phyloP scores from a whole-genome alignment of 2,329 filamentous ascomycete species.

The Calonectria naviculata region DNA sequence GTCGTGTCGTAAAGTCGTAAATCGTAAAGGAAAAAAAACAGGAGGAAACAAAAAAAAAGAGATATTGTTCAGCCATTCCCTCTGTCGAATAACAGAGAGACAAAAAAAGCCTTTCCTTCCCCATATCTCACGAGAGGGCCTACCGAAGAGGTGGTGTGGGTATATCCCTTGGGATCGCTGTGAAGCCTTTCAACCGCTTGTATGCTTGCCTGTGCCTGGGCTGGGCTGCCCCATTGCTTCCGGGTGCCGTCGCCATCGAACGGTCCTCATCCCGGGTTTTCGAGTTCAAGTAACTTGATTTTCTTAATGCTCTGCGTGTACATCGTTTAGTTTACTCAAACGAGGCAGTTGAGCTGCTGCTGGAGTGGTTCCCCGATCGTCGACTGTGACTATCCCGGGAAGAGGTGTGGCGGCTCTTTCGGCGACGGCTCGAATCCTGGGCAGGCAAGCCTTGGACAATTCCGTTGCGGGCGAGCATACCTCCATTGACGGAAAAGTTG shows the following conservation, averaged over 20 bases:
- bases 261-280: slow-evolving; percentile 22
- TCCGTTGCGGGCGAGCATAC: slow-evolving; percentile 81
- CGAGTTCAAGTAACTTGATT: slow-evolving; percentile 25
- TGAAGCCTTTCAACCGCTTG: slow-evolving; percentile 52
- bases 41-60: slow-evolving; percentile 11
- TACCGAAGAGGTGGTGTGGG: slow-evolving; percentile 38
- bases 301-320: slow-evolving; percentile 11
- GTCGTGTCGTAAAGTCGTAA: slow-evolving; percentile 41
- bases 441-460: slow-evolving; percentile 75
- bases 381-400: slow-evolving; percentile 59
- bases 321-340: slow-evolving; percentile 57
- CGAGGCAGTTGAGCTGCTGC: slow-evolving; percentile 71
- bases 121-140: slow-evolving; percentile 39
- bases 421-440: slow-evolving; percentile 60
- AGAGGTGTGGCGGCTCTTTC: slow-evolving; percentile 64
- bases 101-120: slow-evolving; percentile 21
- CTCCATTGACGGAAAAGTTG: slow-evolving; percentile 96
- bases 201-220: slow-evolving; percentile 43
- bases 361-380: slow-evolving; percentile 68
- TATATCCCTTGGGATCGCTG: slow-evolving; percentile 48
- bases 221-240: slow-evolving; percentile 19
- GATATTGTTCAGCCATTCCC: slow-evolving; percentile 21
- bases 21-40: slow-evolving; percentile 29
- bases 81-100: slow-evolving; percentile 16
- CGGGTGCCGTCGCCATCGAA: slow-evolving; percentile 24